Percentiles rank a stretch among this genome's conserved stretches.
phyloP scores from a whole-genome alignment of 306 rosid species.

The Inga laurina region DNA sequence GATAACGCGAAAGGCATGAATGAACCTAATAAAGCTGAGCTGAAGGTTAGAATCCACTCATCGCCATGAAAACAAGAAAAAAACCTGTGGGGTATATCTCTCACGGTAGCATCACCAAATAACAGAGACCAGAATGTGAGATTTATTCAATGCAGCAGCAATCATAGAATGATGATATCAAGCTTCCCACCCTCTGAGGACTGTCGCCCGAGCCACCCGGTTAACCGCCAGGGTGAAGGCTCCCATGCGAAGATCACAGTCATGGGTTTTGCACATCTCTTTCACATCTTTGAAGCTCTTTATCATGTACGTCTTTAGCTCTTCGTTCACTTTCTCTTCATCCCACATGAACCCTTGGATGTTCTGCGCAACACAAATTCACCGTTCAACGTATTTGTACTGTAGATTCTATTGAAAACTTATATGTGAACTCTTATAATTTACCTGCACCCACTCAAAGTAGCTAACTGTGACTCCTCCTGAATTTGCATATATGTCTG shows the following conservation, averaged over 20 bases:
- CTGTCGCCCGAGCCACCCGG: slow-evolving; percentile 77
- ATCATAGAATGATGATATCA: slow-evolving; percentile 29
- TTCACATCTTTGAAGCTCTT: slow-evolving; percentile 69
- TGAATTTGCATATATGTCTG: slow-evolving; percentile 83
- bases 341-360: slow-evolving; percentile 89
- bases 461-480: slow-evolving; percentile 93
- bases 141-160: slow-evolving; percentile 33
- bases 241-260: slow-evolving; percentile 82
- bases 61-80: slow-evolving; percentile 23
- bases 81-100: neutral
- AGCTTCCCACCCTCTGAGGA: slow-evolving; percentile 84
- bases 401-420: neutral
- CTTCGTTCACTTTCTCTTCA: slow-evolving; percentile 76
- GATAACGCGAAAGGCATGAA: slow-evolving; percentile 10
- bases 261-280: slow-evolving; percentile 73
- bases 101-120: neutral
- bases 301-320: slow-evolving; percentile 66
- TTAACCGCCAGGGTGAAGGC: slow-evolving; percentile 79
- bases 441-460: slow-evolving; percentile 94
- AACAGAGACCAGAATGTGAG: slow-evolving; percentile 4
- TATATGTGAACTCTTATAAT: neutral
- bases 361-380: slow-evolving; percentile 46
- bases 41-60: slow-evolving; percentile 21
- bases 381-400: neutral
- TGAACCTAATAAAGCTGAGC: slow-evolving; percentile 18